Evolutionary conservation across 2,329 filamentous ascomycete genomes (phyloP), one percentile per base, ranked within the genome.

Genomic region (Rosellinia necatrix): DNA sequence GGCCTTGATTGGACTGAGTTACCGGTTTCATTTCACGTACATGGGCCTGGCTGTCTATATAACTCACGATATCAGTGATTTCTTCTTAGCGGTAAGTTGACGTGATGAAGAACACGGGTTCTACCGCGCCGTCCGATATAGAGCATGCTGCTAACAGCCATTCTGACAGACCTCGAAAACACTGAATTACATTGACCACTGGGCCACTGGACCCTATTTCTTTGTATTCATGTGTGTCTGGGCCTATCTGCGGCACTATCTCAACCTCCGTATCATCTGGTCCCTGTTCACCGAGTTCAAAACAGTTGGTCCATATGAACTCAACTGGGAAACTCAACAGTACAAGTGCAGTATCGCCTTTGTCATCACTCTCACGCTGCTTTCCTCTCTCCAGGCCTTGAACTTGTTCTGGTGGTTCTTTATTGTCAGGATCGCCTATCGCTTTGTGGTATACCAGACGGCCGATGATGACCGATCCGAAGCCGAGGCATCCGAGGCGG

Each of bases 21-120:
- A 97, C 76, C 86, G 91, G 59, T 97, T 96, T 79, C 92, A 97
- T 75, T 97, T 97, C 74, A 96, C 92, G 17, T 93, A 96, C 75
- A 96, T 97, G 72, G 92, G 92, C 22, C 76, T 97, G 52, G 90
- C 91, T 17, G 91, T 97, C 29, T 97, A 96, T 74, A 91, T 94
- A 60, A 96, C 92, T 8, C 91, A 96, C 74, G 92, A 97, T 70
- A 90, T 97, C 60, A 92, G 88, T 58, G 92, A 97, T 73, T 96
- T 97, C 76, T 97, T 97, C 83, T 82, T 97, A 40, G 92, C 93
- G 32, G 90, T 92, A 83, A 75, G 87, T 76, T 27, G 5, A 17
- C n/a, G 13, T 19, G 7, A 21, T 21, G 3, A 6, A 3, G 25
- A 25, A 43, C 7, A 37, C 46, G 38, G 30, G 12, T 35, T 43